Evolutionary conservation across 1,139 yeast genomes (phyloP), one percentile per base, ranked within the genome.

Genomic region (Hansenula anomala): DNA sequence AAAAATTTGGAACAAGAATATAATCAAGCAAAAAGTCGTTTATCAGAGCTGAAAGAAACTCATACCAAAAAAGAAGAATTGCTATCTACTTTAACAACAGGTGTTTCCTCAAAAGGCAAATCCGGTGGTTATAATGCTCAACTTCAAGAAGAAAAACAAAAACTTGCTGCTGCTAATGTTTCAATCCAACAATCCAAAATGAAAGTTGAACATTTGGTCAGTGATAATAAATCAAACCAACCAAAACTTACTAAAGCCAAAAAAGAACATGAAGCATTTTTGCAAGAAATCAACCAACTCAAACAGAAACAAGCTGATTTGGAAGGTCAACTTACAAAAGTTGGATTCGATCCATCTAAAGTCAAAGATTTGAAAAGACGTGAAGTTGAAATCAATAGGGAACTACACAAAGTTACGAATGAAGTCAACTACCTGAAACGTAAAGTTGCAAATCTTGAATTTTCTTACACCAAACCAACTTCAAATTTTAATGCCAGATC

Each of bases 71-170:
- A 85, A 49, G 95, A 88, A 54, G 97, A 90, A 47, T 68, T 90
- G 17, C 64, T 88, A 14, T 81, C 95, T 6, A 80, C 95, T 0
- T 68, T 94, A 30, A 80, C 92, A 1, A 90, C 97, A 0, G 98
- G 98, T 51, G 80, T 92, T 13, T 85, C 97, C 0, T 76, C 95
- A 0, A 81, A 79, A 41, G 97, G 96, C 36, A 71, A 67, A 52
- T 71, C 82, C 2, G 86, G 85, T 27, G 97, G 97, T 13, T 92
- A 88, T 58, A 69, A 75, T 41, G 73, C 81, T 4, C 96, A 89
- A 52, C 64, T 89, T 26, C 77, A 78, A 40, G 80, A 77, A 36
- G 81, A 78, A 3, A 83, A 85, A 47, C 73, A 73, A 27, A 69
- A 67, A 34, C 60, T 82, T 4, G 74, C 80, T 38, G 72, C 73